These are phyloP conservation scores for Elasticomyces elasticus DNA, from an alignment of 495 filamentous ascomycete genomes.

Conservation along the genomic window DNA sequence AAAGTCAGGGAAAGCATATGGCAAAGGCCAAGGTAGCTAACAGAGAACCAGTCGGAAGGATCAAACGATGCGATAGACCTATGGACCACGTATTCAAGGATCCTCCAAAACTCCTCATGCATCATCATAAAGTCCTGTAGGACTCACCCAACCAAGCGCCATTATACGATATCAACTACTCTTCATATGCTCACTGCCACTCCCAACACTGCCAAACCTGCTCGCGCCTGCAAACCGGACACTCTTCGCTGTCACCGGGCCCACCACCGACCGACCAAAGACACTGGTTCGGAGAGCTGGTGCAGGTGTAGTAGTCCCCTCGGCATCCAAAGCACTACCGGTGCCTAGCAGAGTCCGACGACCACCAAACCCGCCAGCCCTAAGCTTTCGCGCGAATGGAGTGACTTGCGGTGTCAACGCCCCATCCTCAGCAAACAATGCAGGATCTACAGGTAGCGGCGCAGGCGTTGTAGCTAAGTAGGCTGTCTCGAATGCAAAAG, in stretches of 20 bases:
- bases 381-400: slow-evolving; percentile 31
- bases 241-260: slow-evolving; percentile 16
- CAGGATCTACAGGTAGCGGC: slow-evolving; percentile 21
- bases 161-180: slow-evolving; percentile 7
- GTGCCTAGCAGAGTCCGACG: too few relatives aligned
- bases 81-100: too few relatives aligned
- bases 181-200: background rate
- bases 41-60: too few relatives aligned
- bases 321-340: background rate
- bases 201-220: slow-evolving; percentile 10
- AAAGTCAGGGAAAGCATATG: too few relatives aligned
- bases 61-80: too few relatives aligned
- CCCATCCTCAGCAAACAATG: background rate
- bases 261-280: slow-evolving; percentile 8
- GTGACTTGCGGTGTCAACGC: slow-evolving; percentile 23
- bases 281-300: slow-evolving; percentile 1
- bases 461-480: slow-evolving; percentile 27
- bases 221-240: slow-evolving; percentile 17
- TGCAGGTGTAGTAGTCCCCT: slow-evolving; percentile 1
- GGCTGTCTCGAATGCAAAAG: slow-evolving; percentile 13
- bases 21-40: too few relatives aligned
- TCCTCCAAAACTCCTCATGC: too few relatives aligned
- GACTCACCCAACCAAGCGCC: background rate
- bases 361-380: slow-evolving; percentile 18
- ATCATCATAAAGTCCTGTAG: too few relatives aligned